Base-by-base conservation (phyloP, 768 basidiomycete genomes). In the Candolleomyces efflorescens region DNA sequence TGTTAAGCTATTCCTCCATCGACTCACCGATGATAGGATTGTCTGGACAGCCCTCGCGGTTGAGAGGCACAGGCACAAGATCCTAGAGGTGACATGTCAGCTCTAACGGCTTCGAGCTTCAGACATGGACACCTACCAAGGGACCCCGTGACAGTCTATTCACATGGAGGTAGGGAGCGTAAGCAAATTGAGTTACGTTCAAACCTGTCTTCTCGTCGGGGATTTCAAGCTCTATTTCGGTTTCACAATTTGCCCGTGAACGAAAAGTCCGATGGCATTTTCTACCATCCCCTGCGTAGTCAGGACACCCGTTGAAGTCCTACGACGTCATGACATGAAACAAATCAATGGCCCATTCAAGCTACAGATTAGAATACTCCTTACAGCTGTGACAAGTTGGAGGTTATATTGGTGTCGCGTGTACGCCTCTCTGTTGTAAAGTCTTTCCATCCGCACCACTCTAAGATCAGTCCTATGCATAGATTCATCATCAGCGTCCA, bases 391-490 rank as follows among this genome's bases (percentile, higher is more conserved):
- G 5, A 41, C 64, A 9, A n/a, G 46, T 32, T 63, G 67, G 1
- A 74, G 63, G 6, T 59, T 20, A 32, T 62, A 47, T 39, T 72
- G 72, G 26, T 60, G 57, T 38, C 57, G 59, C 3, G 69, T 62
- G 32, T 75, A 75, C 2, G 64, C 64, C 39, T 58, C 60, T 27
- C 66, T 63, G 39, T 73, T 63, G 53, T 71, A 70, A 7, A 67
- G 59, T 13, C 60, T 55, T 0, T 71, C 72, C 63, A 72, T 68
- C 12, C 72, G 67, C 9, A 71, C 63, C 9, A 75, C 63, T 13
- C 66, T 68, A 6, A 77, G 62, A 20, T 72, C 69, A 2, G 75
- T 71, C 26, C 76, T 76, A 37, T 0, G 32, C 27, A 26, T 38
- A 49, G 7, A 26, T 3, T 54, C 15, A 27, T 20, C 23, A 50